Percentiles rank a stretch among this genome's conserved stretches.
phyloP scores from a whole-genome alignment of 1,284 basidiomycete species.

The Fomes fomentarius region DNA sequence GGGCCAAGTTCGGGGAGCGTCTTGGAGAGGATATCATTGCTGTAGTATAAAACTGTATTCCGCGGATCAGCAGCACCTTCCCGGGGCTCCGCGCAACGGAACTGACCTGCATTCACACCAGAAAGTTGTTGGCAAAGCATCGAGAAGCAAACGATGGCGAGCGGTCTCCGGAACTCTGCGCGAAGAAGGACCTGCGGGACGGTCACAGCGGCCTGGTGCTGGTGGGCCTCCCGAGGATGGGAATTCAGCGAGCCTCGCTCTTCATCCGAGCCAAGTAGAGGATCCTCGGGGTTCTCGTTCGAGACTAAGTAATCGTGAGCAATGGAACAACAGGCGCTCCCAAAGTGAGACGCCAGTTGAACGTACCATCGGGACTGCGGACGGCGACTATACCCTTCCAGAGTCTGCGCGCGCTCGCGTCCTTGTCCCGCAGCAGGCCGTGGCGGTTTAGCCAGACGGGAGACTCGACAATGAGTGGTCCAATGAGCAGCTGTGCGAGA shows the following conservation, averaged over 20 bases:
- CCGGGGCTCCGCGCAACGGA: neutral
- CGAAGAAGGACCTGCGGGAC: conserved; percentile 58
- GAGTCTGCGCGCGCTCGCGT: conserved; percentile 47
- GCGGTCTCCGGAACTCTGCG: conserved; percentile 63
- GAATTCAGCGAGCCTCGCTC: conserved; percentile 35
- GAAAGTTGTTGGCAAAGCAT: conserved; percentile 84
- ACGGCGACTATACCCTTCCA: conserved; percentile 44
- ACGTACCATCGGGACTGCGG: conserved; percentile 23
- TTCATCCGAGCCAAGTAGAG: conserved; percentile 44
- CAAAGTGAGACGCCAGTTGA: neutral
- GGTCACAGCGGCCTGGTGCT: conserved; percentile 44
- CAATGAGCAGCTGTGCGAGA: conserved; percentile 59
- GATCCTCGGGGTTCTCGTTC: conserved; percentile 38
- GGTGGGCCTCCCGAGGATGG: conserved; percentile 30
- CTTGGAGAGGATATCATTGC: conserved; percentile 82
- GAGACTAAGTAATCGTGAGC: too few species aligned
- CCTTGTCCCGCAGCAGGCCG: conserved; percentile 54
- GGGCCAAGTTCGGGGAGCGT: conserved; percentile 79
- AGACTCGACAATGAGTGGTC: conserved; percentile 62
- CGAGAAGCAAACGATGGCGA: conserved; percentile 72
- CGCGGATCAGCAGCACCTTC: neutral
- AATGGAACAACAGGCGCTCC: too few species aligned
- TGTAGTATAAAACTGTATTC: conserved; percentile 81
- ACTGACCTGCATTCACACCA: conserved; percentile 65
- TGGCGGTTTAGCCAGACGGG: conserved; percentile 64